Evolutionary conservation across 257 asterid genomes (phyloP).

Genomic region (Solanum ossicruentum): DNA sequence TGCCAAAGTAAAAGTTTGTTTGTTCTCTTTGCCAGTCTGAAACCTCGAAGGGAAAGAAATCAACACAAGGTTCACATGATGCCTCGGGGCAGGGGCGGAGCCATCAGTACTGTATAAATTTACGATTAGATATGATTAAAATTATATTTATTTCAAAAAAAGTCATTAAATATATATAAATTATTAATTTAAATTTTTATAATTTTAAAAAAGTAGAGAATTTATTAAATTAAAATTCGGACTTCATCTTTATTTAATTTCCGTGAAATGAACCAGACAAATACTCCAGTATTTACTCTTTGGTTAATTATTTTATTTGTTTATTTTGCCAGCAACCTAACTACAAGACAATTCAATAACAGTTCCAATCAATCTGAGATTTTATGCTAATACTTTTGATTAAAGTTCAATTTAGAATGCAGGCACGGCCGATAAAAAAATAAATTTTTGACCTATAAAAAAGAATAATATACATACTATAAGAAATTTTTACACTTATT

Average conservation of each 20-base stretch:
- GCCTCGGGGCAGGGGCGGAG: not conserved
- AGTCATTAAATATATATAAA: not conserved
- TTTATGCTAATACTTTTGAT: not conserved
- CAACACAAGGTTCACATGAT: not conserved
- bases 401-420: not conserved
- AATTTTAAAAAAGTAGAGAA: not conserved
- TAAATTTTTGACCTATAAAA: too few relatives aligned
- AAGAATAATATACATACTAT: too few relatives aligned
- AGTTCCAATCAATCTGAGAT: not conserved
- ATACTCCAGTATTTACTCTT: not conserved
- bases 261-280: not conserved
- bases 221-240: not conserved
- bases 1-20: not conserved
- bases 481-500: too few relatives aligned
- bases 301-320: not conserved
- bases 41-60: not conserved
- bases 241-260: too few relatives aligned
- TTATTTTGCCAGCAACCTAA: not conserved
- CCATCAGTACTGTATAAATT: not conserved
- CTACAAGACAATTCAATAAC: not conserved
- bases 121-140: accelerated
- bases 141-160: not conserved
- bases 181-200: not conserved
- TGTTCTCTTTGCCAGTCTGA: not conserved
- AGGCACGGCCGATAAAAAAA: not conserved